Percentiles rank a stretch among this genome's conserved stretches.
Evolutionary conservation across 1,139 yeast species (phyloP).

Genomic region (Protomyces inundatus): DNA sequence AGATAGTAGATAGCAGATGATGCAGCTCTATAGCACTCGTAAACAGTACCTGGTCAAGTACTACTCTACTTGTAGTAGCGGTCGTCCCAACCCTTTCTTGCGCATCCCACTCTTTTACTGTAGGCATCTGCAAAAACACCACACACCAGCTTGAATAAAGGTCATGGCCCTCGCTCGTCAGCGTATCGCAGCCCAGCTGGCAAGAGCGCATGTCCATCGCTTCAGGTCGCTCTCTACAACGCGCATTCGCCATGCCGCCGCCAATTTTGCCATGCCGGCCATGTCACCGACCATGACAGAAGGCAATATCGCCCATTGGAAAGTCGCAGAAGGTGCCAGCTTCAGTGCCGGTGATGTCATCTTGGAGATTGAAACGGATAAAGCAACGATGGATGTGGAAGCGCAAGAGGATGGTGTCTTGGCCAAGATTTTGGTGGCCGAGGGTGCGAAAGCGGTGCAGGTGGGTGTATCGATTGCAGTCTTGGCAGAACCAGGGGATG

Average conservation of each 20-base stretch:
- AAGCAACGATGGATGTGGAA: slow-evolving; percentile 98
- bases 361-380: slow-evolving; percentile 97
- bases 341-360: slow-evolving; percentile 83
- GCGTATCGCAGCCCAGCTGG: background rate
- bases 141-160: background rate
- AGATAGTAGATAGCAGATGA: no score
- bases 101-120: background rate
- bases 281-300: slow-evolving; percentile 99
- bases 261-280: slow-evolving; percentile 77
- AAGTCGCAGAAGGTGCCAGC: slow-evolving; percentile 70
- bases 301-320: slow-evolving; percentile 96
- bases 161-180: background rate
- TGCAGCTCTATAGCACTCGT: no score
- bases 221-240: background rate
- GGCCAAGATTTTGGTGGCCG: slow-evolving; percentile 62
- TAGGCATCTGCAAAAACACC: background rate
- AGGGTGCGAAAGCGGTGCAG: slow-evolving; percentile 71
- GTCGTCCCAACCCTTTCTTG: no score
- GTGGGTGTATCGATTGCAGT: slow-evolving; percentile 91
- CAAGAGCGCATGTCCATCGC: background rate
- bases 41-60: no score
- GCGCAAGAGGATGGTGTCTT: slow-evolving; percentile 93
- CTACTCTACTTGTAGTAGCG: no score
- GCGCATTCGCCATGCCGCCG: slow-evolving; percentile 41
- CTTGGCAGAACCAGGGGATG: slow-evolving; percentile 84